Base-by-base conservation (phyloP, 75 land plant genomes). In the Cryptomeria japonica region DNA sequence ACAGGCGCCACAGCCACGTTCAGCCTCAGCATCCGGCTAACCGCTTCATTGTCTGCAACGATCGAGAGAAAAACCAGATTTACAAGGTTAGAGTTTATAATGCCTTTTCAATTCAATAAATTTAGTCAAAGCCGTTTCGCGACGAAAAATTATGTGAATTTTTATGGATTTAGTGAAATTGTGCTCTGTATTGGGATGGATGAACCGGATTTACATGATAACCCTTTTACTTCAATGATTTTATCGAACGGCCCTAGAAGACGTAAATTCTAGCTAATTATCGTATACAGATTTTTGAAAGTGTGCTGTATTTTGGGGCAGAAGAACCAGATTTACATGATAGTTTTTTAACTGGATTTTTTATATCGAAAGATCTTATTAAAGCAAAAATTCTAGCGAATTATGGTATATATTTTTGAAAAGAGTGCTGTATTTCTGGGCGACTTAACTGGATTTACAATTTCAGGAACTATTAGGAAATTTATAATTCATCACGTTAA, bases 31-130 rank as follows among this genome's bases (percentile, higher is more conserved):
- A 91, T 2, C 95, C 94, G 14, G 49, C 83, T 39, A 89, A 94
- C 44, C 93, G 98, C 44, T 93, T 92, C 61, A 93, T 97, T 75
- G 87, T 88, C 87, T 95, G 97, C 88, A 97, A 97, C 82, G 96
- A 97, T 85, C 93, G 93, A 37, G 96, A 93, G 31, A 92, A 92
- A 32, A 97, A 97, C 86, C 79, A 55, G 49, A 86, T 76, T 73
- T 88, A 88, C 91, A 88, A 90, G 64, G 92, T 92, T 92, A 93
- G 97, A 96, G 86, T 14, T 25, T 73, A 10, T 34, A 2, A 22
- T 6, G 77, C 77, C 37, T 73, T 32, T 34, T 31, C 77, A 12
- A 73, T 73, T 73, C 70, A 64, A 64, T 6, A 32, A 32, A 68
- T 32, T 10, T 73, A 73, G 37, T 11, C 34, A 73, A 73, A 73